phyloP scores from a whole-genome alignment of 2,329 filamentous ascomycete genomes.

The Xylariomycetidae sp. region DNA sequence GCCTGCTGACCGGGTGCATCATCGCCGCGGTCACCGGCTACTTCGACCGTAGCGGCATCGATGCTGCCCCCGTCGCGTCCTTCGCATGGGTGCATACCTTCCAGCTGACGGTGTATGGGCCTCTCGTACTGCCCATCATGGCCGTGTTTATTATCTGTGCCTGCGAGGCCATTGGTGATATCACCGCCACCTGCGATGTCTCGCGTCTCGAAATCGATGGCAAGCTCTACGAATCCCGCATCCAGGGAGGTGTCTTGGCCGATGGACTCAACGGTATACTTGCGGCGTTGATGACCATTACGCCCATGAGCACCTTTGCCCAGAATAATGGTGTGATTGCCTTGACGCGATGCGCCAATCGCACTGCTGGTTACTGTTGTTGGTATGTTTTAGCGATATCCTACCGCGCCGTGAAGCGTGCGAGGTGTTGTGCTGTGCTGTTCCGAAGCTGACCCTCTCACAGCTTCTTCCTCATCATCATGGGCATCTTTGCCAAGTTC shows the following conservation, averaged over 20 bases:
- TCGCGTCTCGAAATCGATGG: slow-evolving; percentile 70
- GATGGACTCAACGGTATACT: slow-evolving; percentile 72
- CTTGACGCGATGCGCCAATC: slow-evolving; percentile 73
- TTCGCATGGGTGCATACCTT: slow-evolving; percentile 81
- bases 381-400: slow-evolving; percentile 33
- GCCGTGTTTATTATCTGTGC: slow-evolving; percentile 67
- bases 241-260: slow-evolving; percentile 72
- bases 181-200: slow-evolving; percentile 77
- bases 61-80: slow-evolving; percentile 61
- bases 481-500: slow-evolving; percentile 80
- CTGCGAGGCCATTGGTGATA: slow-evolving; percentile 75
- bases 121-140: slow-evolving; percentile 66
- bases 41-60: slow-evolving; percentile 67
- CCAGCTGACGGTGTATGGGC: slow-evolving; percentile 63
- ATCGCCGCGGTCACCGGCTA: slow-evolving; percentile 74
- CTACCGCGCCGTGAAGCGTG: no score
- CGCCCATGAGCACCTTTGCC: slow-evolving; percentile 73
- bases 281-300: slow-evolving; percentile 71
- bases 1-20: slow-evolving; percentile 69
- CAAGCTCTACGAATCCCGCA: slow-evolving; percentile 64
- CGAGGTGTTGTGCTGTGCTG: no score
- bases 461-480: slow-evolving; percentile 66
- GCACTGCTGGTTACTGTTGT: slow-evolving; percentile 72
- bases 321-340: slow-evolving; percentile 85
- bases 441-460: not conserved